Evolutionary conservation across 495 filamentous ascomycete genomes (phyloP), one percentile per base, ranked within the genome.

Genomic region (Penicillium flavigenum): DNA sequence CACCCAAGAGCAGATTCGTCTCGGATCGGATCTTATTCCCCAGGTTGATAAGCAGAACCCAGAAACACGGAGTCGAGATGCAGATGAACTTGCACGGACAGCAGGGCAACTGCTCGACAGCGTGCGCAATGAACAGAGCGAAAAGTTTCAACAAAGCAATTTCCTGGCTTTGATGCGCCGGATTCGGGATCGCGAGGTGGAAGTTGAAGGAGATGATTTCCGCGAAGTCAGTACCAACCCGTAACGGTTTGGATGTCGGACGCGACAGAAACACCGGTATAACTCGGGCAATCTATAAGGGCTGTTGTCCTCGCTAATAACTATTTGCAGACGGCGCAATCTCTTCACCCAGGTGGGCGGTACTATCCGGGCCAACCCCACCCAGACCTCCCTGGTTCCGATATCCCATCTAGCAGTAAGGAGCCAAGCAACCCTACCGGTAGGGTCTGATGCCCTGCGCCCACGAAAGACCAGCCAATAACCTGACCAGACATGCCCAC

Each of bases 81-180:
- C 79, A 6, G 86, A 91, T 62, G 89, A 85, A 36, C 77, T 92
- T 29, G 85, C 88, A 17, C 75, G 77, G 36, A 90, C 89, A 4
- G 90, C 90, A 8, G 88, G 83, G 19, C 75, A 85, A 46, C 74
- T 94, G 5, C 76, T 94, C 4, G 81, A 89, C n/a, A 86, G 79
- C 41, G 79, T 94, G 10, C 76, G 82, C 31, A 74, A 86, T 58
- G 85, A 94, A 51, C 78, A 81, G 59, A 86, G 76, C 57, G 65
- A 82, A 49, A 92, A 94, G 62, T 92, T 92, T 65, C 82, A 86
- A 63, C 79, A 91, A 63, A 91, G 88, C 69, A 83, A 82, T 54
- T 94, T 94, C 63, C 76, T 92, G 17, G 80, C 81, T 9, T 70
- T 94, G 61, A 92, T 94, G 90, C 83, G 88, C 29, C 78, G 79